phyloP scores from a whole-genome alignment of 371 early-diverging fungal genomes.

The Mucor circinelloides region DNA sequence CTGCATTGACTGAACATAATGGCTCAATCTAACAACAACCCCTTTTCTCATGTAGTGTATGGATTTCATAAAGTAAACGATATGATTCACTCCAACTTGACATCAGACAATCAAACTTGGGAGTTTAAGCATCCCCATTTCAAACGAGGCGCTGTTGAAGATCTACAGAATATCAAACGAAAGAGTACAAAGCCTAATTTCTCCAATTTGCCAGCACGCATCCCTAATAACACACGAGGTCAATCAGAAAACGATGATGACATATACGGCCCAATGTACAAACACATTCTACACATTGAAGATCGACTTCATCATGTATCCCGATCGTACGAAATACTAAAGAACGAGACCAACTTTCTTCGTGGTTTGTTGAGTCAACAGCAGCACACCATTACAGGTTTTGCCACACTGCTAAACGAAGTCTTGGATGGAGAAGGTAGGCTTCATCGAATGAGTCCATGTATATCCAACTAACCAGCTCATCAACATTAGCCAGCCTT shows the following conservation, averaged over 20 bases:
- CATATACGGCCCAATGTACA: conserved; percentile 21
- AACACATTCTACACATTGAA: conserved; percentile 27
- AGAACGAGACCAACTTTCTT: conserved; percentile 21
- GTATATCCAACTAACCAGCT: neutral
- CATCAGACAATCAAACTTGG: conserved; percentile 64
- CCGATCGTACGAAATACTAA: conserved; percentile 18
- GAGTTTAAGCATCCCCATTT: conserved; percentile 73
- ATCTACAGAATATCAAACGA: conserved; percentile 65
- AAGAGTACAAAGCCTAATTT: conserved; percentile 50
- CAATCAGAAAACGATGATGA: conserved; percentile 16
- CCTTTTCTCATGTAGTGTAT: conserved; percentile 43
- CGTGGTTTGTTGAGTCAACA: conserved; percentile 15
- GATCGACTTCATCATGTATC: conserved; percentile 25
- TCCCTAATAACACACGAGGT: neutral
- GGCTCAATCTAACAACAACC: neutral
- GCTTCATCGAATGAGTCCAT: neutral
- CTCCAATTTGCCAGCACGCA: neutral
- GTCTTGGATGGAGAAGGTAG: conserved; percentile 11
- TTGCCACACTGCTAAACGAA: conserved; percentile 9
- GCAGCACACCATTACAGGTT: conserved; percentile 17
- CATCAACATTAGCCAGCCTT: neutral
- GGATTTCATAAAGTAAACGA: conserved; percentile 65
- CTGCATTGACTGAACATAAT: no score
- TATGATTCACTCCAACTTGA: conserved; percentile 61
- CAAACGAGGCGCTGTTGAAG: conserved; percentile 56